Conservation (phyloP, 2,329 filamentous ascomycete species). For the Venturia nashicola region DNA sequence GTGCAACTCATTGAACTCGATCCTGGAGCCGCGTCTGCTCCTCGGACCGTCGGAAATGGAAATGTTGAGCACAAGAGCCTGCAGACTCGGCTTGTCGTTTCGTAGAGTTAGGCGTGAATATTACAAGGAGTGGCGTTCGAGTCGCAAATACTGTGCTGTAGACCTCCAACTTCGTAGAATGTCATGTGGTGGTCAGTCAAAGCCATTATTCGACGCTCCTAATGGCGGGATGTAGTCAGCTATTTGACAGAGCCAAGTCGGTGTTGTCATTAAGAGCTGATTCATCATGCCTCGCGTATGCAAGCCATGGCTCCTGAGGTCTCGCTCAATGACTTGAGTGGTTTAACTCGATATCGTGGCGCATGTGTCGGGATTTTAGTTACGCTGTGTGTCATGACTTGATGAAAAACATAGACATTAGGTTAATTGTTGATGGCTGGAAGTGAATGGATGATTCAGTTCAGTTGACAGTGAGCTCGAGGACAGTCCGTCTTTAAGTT, state of each 20-base stretch:
- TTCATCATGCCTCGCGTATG: not conserved
- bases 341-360: not conserved
- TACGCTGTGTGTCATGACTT: too few relatives aligned
- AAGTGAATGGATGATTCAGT: too few relatives aligned
- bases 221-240: not conserved
- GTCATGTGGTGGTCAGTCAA: not conserved
- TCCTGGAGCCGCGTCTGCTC: not conserved
- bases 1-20: not conserved
- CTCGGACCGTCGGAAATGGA: not conserved
- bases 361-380: not conserved
- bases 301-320: not conserved
- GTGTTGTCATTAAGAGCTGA: not conserved
- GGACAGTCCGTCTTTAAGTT: too few relatives aligned
- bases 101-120: not conserved
- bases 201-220: not conserved
- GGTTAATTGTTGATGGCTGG: too few relatives aligned
- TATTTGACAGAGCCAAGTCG: not conserved
- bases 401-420: too few relatives aligned
- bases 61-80: not conserved
- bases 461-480: too few relatives aligned
- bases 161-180: not conserved
- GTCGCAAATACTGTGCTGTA: not conserved
- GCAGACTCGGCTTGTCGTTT: not conserved
- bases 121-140: not conserved
- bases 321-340: not conserved